phyloP scores from a whole-genome alignment of 2,329 filamentous ascomycete genomes.

The Phialophora macrospora region DNA sequence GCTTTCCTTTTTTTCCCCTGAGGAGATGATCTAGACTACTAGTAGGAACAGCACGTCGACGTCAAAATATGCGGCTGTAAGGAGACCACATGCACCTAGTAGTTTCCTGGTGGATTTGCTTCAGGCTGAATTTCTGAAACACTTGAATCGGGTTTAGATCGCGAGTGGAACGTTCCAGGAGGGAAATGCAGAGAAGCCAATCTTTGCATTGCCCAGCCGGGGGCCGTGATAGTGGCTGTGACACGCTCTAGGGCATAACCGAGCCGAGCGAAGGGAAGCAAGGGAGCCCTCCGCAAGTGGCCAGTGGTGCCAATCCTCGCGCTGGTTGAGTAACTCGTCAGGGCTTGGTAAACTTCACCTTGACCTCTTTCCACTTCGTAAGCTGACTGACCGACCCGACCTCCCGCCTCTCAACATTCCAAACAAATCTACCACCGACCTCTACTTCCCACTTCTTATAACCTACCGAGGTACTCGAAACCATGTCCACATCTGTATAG shows the following conservation, averaged over 20 bases:
- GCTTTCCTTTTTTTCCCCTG: not conserved
- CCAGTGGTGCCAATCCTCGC: not conserved
- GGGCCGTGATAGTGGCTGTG: not conserved
- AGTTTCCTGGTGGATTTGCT: not conserved
- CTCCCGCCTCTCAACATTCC: constrained; percentile 12
- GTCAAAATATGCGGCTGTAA: constrained; percentile 15
- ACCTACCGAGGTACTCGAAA: not conserved
- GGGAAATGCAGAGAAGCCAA: constrained; percentile 13
- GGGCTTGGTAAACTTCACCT: not conserved
- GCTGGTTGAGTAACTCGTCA: not conserved
- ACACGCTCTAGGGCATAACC: not conserved
- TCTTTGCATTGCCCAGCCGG: constrained; percentile 9
- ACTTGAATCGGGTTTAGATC: constrained; percentile 11
- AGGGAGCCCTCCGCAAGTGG: not conserved
- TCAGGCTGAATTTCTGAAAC: constrained; percentile 14
- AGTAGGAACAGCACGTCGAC: not conserved
- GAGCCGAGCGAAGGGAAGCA: not conserved
- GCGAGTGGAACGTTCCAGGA: constrained; percentile 12
- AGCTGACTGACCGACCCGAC: constrained; percentile 16
- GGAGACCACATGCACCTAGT: constrained; percentile 3
- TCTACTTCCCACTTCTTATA: not conserved
- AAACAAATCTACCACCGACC: not conserved
- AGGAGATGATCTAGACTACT: constrained; percentile 4
- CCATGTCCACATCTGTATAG: not conserved
- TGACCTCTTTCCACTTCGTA: not conserved